Evolutionary conservation across 805 yeast genomes (phyloP), one percentile per base, ranked within the genome.

Genomic region (Candida taoyuanica): DNA sequence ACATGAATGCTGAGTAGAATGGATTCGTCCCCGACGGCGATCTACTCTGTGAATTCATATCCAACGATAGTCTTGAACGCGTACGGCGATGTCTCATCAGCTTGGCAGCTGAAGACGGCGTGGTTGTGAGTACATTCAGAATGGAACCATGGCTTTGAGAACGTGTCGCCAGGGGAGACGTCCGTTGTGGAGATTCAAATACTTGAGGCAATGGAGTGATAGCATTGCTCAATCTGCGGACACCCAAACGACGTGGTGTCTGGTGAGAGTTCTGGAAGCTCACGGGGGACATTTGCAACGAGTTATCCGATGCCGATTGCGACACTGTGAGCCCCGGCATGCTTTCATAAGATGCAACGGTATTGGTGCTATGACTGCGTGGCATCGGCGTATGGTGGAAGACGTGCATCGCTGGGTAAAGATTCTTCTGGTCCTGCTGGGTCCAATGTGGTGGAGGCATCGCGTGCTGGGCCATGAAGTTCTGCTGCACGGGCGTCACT

Each of bases 1-100:
- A 65, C 31, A 68, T 37, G 28, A 42, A 41, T 33, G 68, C 68
- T 6, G 68, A 47, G 50, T 70, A 71, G 50, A 71, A 72, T 8
- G 77, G 76, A 46, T 71, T 72, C 6, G 67, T 67, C 7, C 60
- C 60, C 14, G 55, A 49, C 11, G 71, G 70, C 1, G 70, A 64
- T 46, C 56, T 61, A 11, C 17, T 29, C 17, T 6, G 25, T 2
- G 34, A 24, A 14, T 33, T 39, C 13, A 31, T 16, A 19, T 41
- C 45, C 16, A 41, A 31, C 3, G 30, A 58, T 56, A 15, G 52
- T 46, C 34, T 31, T 33, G 31, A 47, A 25, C 35, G 47, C 3
- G 36, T 37, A 39, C 33, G 44, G 28, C 17, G 58, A 48, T n/a
- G 56, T 43, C 31, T 41, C 34, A 34, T 27, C 25, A 37, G 25